These are phyloP conservation scores for Anethum foeniculum DNA, from an alignment of 140 eudicot species.

Conservation along the genomic window DNA sequence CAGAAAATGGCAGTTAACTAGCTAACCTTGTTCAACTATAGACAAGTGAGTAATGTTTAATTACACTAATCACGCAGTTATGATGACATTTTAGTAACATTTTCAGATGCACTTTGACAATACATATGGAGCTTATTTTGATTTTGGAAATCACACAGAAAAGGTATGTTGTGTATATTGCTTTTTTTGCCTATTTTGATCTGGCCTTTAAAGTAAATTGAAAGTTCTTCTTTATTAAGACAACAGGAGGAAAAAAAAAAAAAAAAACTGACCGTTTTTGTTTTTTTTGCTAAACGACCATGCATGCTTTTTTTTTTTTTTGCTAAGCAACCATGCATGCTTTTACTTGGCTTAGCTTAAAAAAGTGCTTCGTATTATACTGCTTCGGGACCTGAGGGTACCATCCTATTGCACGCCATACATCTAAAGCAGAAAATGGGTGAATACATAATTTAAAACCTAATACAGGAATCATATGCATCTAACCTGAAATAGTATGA, in stretches of 20 bases:
- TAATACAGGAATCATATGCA: neutral
- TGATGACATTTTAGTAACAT: neutral
- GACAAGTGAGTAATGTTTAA: neutral
- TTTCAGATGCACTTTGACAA: conserved; percentile 83
- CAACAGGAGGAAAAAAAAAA: neutral
- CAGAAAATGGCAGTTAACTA: neutral
- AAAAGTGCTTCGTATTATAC: neutral
- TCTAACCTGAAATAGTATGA: neutral
- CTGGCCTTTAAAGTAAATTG: neutral
- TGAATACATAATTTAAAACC: neutral
- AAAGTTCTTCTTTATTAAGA: neutral
- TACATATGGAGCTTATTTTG: conserved; percentile 68
- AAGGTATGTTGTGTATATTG: conserved; percentile 34
- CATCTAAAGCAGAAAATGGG: neutral
- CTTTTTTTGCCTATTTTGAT: neutral
- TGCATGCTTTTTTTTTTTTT: neutral
- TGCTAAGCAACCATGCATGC: neutral
- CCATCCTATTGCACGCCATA: neutral
- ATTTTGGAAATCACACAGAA: conserved; percentile 95
- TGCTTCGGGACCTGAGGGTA: neutral
- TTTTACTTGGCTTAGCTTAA: neutral
- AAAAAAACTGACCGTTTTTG: neutral
- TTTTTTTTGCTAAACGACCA: neutral
- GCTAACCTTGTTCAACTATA: neutral
- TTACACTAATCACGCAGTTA: neutral